Base-by-base conservation (phyloP, 2,329 filamentous ascomycete genomes). In the Bipolaris cookei region DNA sequence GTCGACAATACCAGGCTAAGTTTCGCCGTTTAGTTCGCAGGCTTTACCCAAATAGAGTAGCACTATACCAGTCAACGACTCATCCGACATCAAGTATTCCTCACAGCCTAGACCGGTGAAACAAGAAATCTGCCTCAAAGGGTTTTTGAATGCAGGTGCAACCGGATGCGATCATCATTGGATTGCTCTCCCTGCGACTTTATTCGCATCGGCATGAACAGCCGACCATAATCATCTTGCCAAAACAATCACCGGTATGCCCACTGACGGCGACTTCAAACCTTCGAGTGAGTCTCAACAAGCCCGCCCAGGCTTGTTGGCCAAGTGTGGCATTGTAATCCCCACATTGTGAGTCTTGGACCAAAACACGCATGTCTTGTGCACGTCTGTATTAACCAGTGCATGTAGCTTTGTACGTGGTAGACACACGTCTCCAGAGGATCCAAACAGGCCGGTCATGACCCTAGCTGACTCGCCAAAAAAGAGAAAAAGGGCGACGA, bases 401-500 rank as follows among this genome's bases (percentile, higher is more conserved):
- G 13, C 7, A 20, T 8, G 7, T 28, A 76, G 73, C 51, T 66
- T 68, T 68, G 69, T 72, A 71, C 69, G 73, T 73, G 69, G 61
- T 23, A 67, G 65, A 57, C 58, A 65, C 56, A 51, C 35, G 32
- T 69, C 67, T 60, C 57, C 64, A 53, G 62, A 65, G 20, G 59
- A 65, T 42, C 56, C 63, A 38, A 65, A 69, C 52, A 62, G 62
- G 56, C 61, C 58, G 55, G 62, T 57, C 56, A 73, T 71, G 69
- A 63, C 61, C 32, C 51, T 59, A 61, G 65, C 71, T 73, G 63
- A 74, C 66, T 69, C 65, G 42, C 68, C 62, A 52, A 73, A 69
- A 58, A 76, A 76, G 65, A 74, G 68, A 61, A 72, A 68, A 64
- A 67, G 72, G 51, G 62, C 62, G 6, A 60, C 51, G 5, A 71